Evolutionary conservation across 2,329 filamentous ascomycete genomes (phyloP).

Genomic region (Aspergillus proliferans): DNA sequence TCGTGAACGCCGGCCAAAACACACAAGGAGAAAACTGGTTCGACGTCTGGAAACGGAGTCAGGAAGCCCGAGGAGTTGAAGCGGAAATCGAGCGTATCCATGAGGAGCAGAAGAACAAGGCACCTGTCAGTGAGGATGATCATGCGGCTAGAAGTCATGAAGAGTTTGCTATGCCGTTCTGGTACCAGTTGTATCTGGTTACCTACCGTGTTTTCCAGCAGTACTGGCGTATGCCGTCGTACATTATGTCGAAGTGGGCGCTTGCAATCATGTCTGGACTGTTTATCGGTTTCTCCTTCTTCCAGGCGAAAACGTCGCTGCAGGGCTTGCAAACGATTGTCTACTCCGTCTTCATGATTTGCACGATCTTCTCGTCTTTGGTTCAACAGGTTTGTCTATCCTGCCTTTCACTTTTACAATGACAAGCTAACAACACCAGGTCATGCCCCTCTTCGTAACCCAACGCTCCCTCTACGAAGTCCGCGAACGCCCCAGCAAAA

Average conservation of each 20-base stretch:
- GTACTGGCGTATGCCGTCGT: conserved; percentile 80
- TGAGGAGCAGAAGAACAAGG: conserved; percentile 35
- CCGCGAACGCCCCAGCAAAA: conserved; percentile 75
- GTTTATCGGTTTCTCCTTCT: conserved; percentile 80
- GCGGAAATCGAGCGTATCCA: conserved; percentile 54
- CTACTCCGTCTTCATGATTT: conserved; percentile 75
- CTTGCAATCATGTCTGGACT: conserved; percentile 58
- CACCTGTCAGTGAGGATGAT: conserved; percentile 16
- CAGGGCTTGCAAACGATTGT: conserved; percentile 80
- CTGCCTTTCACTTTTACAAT: too few species aligned
- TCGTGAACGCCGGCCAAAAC: conserved; percentile 43
- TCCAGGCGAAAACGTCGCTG: conserved; percentile 60
- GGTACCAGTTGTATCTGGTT: conserved; percentile 59
- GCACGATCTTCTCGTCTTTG: conserved; percentile 58
- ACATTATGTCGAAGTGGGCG: conserved; percentile 72
- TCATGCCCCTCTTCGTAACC: conserved; percentile 76
- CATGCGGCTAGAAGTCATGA: conserved; percentile 38
- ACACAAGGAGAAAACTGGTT: conserved; percentile 50
- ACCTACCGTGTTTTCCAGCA: conserved; percentile 73
- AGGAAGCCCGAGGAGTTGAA: conserved; percentile 49
- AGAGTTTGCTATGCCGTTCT: conserved; percentile 72
- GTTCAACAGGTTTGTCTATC: conserved; percentile 24
- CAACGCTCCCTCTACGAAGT: conserved; percentile 78
- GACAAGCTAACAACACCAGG: neutral
- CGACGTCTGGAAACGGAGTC: conserved; percentile 53